Conservation (phyloP, 2,329 filamentous ascomycete genomes). For the Fusarium algeriense region DNA sequence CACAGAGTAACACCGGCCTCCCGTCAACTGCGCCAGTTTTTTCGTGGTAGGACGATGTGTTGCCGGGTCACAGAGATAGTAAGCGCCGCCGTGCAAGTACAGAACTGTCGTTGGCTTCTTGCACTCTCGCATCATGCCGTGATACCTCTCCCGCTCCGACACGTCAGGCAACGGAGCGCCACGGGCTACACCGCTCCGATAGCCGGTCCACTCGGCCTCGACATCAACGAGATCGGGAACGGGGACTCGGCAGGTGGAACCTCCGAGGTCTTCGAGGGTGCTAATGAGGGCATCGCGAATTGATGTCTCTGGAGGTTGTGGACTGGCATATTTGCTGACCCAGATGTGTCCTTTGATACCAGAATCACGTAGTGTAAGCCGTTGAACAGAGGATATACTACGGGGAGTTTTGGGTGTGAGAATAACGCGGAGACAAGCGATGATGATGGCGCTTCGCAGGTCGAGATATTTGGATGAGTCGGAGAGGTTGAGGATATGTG, state of each 20-base stretch:
- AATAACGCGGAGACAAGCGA: constrained; percentile 78
- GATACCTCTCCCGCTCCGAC: constrained; percentile 74
- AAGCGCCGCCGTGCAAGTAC: constrained; percentile 83
- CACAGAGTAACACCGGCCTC: constrained; percentile 77
- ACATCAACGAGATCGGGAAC: constrained; percentile 68
- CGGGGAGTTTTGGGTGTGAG: constrained; percentile 60
- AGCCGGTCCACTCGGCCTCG: constrained; percentile 82
- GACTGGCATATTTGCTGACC: constrained; percentile 78
- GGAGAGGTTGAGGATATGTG: constrained; percentile 76
- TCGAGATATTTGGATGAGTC: constrained; percentile 82
- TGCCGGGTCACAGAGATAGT: constrained; percentile 77
- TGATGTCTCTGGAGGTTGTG: constrained; percentile 67
- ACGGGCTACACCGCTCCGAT: constrained; percentile 66
- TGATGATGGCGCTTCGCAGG: constrained; percentile 77
- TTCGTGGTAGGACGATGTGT: constrained; percentile 71
- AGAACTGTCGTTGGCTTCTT: constrained; percentile 73
- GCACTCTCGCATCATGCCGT: constrained; percentile 75
- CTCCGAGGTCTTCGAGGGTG: constrained; percentile 59
- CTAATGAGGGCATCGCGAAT: constrained; percentile 69
- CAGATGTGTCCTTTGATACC: constrained; percentile 84
- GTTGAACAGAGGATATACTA: constrained; percentile 73
- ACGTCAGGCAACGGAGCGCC: constrained; percentile 66
- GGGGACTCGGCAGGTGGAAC: constrained; percentile 28
- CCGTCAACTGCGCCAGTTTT: constrained; percentile 73
- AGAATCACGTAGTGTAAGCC: constrained; percentile 69